Base-by-base conservation (phyloP, 164 flowering plant species). In the Hamamelis virginiana region DNA sequence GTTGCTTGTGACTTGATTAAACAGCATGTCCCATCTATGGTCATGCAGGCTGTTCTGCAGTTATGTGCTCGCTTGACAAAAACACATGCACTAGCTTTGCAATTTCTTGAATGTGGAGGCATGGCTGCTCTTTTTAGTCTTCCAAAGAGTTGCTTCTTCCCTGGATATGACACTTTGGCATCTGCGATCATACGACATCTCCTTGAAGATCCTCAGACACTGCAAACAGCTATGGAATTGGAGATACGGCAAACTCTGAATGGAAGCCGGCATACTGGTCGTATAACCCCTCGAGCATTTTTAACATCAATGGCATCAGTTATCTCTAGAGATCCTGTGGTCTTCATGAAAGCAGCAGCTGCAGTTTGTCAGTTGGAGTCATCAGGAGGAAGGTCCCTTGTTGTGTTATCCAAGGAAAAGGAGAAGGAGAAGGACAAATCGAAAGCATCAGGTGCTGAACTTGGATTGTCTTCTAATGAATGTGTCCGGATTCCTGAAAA, bases 161-260 rank as follows among this genome's bases (percentile, higher is more conserved):
- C 91, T 62, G 97, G 98, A 19, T 91, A 83, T 85, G 92, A 94
- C 66, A 84, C 81, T 65, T 80, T 92, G 65, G 88, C 91, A 67
- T 83, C 98, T 77, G 89, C 91, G 71, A 94, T 94, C 27, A 69
- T 90, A 16, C 76, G 97, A 23, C 98, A 94, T 78, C 86, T 94
- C 62, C 88, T 94, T 73, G 98, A 94, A 79, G 98, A 94, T 78
- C 97, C 97, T 48, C 97, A 91, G 74, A 92, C 98, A 22, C 80
- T 94, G 65, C 98, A 92, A 87, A 82, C 85, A 62, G 97, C 97
- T 21, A 94, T 94, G 97, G 98, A 94, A 72, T 75, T 81, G 77
- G 98, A 94, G 81, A 92, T 94, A 69, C 80, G 95, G 1, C 98
- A 92, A 70, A 80, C 84, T 57, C 68, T 94, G 25, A 72, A 83